Base-by-base conservation (phyloP, 164 flowering plant genomes). In the Cinnamomum micranthum region DNA sequence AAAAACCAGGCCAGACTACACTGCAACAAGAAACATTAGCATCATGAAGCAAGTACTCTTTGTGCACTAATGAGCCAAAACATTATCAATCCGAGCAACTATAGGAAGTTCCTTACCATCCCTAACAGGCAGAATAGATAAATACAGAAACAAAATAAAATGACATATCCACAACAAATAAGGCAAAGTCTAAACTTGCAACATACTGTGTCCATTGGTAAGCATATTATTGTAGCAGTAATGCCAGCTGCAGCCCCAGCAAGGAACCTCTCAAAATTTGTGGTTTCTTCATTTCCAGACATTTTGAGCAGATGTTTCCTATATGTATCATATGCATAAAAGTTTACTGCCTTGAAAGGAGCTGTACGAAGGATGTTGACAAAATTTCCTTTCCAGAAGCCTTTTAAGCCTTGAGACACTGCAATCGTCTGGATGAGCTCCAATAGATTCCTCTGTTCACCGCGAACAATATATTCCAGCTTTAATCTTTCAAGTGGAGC, bases 241-340 rank as follows among this genome's bases (percentile, higher is more conserved):
- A 92, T 86, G 28, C 97, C 97, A 70, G 97, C 95, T 4, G 94
- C 97, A 80, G 97, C 97, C 75, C 97, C 98, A 71, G 97, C 97
- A 83, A 91, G 73, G 63, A 95, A 91, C 87, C 95, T 88, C 81
- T 92, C 98, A 78, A 86, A 85, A 81, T 92, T 88, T 41, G 91
- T 83, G 24, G 91, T 86, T 81, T 91, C 95, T 78, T 91, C 87
- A 81, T 91, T 88, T 25, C 94, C 92, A 65, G 92, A 83, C 11
- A 90, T 71, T 79, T 79, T 83, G 35, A 85, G 85, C 68, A 92
- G 81, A 67, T 88, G 89, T 81, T 91, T 91, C 82, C 97, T 86
- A 70, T 94, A 94, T 9, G 98, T 88, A 81, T 94, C 98, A 77
- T 88, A 92, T 9, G 95, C 91, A 82, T 78, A 92, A 75, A 92